Percentiles rank a stretch among this genome's conserved stretches.
These are phyloP conservation scores for Gastroboletus turbinatus DNA, from an alignment of 1,284 basidiomycete genomes.

Conservation along the genomic window DNA sequence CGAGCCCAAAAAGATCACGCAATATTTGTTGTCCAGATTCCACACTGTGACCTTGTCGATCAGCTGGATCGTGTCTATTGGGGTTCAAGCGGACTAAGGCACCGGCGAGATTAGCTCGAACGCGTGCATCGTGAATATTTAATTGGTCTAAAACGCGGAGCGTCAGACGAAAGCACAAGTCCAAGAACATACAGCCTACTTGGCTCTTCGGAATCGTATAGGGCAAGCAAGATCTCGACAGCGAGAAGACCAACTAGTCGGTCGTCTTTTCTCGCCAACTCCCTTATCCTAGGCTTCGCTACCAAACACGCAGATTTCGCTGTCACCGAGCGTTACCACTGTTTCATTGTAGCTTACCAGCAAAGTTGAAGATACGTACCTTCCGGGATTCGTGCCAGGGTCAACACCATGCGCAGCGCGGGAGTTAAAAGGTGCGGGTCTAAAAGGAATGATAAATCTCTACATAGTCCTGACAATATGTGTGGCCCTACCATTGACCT, in stretches of 20 bases:
- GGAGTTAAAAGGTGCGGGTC: constrained; percentile 11
- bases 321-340: background rate
- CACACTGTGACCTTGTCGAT: background rate
- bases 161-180: background rate
- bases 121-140: background rate
- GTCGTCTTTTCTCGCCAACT: constrained; percentile 13
- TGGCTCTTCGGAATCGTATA: constrained; percentile 6
- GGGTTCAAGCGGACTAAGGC: constrained; percentile 10
- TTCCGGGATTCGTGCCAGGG: constrained; percentile 13
- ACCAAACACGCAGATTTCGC: constrained; percentile 6
- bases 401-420: constrained; percentile 20
- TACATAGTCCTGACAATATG: background rate
- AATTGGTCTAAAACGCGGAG: constrained; percentile 5
- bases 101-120: constrained; percentile 21
- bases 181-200: background rate
- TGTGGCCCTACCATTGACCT: constrained; percentile 7
- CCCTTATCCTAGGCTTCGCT: constrained; percentile 9
- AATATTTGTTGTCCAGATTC: constrained; percentile 8
- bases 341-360: too few species aligned
- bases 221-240: constrained; percentile 18
- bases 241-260: constrained; percentile 23
- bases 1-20: constrained; percentile 19
- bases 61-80: background rate
- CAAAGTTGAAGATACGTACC: background rate
- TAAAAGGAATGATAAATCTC: background rate